These are phyloP conservation scores for Tarenaya hassleriana DNA, from an alignment of 345 rosid genomes.

Conservation along the genomic window DNA sequence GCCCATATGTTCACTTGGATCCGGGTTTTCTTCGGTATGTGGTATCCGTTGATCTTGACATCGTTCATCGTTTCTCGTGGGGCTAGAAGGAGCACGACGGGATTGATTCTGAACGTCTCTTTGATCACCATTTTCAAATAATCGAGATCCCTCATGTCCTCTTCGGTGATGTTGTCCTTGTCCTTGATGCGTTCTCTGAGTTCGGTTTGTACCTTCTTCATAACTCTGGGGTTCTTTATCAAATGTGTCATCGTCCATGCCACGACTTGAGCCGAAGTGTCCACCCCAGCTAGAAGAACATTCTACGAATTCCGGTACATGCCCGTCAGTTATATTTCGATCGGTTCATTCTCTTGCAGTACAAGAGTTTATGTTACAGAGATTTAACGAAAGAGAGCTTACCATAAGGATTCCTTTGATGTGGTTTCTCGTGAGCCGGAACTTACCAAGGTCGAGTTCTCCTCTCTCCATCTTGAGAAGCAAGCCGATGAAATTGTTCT, in stretches of 20 bases:
- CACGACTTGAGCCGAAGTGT: constrained; percentile 20
- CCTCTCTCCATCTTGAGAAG: constrained; percentile 32
- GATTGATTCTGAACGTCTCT: constrained; percentile 40
- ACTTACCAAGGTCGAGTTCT: constrained; percentile 13
- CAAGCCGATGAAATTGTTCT: constrained; percentile 35
- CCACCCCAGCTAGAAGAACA: constrained; percentile 31
- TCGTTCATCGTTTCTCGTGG: constrained; percentile 27
- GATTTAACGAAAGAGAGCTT: constrained; percentile 1
- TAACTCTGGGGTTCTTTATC: constrained; percentile 23
- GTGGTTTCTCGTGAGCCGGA: constrained; percentile 29
- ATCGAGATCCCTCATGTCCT: constrained; percentile 23
- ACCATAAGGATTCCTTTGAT: constrained; percentile 42
- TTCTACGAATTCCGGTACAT: constrained; percentile 17
- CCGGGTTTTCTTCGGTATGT: constrained; percentile 18
- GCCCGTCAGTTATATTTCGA: no score
- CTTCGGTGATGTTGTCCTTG: not conserved
- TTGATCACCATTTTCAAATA: constrained; percentile 32
- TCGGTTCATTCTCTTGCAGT: no score
- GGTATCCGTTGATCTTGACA: constrained; percentile 24
- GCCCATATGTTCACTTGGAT: constrained; percentile 14
- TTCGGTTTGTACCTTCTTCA: constrained; percentile 31
- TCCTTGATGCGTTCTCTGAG: constrained; percentile 17
- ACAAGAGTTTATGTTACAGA: no score
- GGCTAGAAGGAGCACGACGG: constrained; percentile 29
- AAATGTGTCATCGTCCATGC: constrained; percentile 32